Base-by-base conservation (phyloP, 2,329 filamentous ascomycete genomes). In the Aureobasidium sp. region DNA sequence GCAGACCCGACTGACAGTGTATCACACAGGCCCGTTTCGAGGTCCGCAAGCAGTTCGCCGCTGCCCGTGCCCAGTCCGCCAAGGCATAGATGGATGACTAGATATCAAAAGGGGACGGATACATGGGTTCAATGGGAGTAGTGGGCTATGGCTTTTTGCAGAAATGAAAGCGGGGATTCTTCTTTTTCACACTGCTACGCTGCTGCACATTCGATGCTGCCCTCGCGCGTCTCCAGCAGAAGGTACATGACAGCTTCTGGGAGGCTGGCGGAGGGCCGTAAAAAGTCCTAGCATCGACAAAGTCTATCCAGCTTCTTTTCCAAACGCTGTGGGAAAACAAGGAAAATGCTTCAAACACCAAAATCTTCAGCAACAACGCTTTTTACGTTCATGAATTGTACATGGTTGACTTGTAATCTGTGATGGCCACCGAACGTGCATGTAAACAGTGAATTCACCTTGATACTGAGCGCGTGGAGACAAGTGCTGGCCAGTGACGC, bases 31-130 rank as follows among this genome's bases (percentile, higher is more conserved):
- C 84, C 79, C 90, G 92, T 78, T 97, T 95, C 82, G 92, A 97
- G 85, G 88, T 96, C 81, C 89, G 89, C 82, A 97, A 97, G 89
- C 88, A 90, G 74, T 84, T 95, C 77, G 90, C 91, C 77, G 96
- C 96, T 86, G 82, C 96, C 81, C 89, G 89, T 83, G 87, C 89
- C 73, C 57, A 60, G 57, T 81, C 87, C 73, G 87, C 89, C 78
- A 90, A 89, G 76, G 77, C 74, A 70, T 74, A 72, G 62, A 72
- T 50, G 48, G 52, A 57, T 50, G 53, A 52, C 58, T 53, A n/a
- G 2, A 17, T 24, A 49, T 31, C 22, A 58, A 60, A 60, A 60
- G 57, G 57, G 57, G 57, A 60, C 45, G 45, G 57, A 50, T 40
- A 44, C 53, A 35, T 45, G 57, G 57, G 57, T 49, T 60, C 45